Evolutionary conservation across 2,329 filamentous ascomycete species (phyloP).

Genomic region (Venturia effusa): DNA sequence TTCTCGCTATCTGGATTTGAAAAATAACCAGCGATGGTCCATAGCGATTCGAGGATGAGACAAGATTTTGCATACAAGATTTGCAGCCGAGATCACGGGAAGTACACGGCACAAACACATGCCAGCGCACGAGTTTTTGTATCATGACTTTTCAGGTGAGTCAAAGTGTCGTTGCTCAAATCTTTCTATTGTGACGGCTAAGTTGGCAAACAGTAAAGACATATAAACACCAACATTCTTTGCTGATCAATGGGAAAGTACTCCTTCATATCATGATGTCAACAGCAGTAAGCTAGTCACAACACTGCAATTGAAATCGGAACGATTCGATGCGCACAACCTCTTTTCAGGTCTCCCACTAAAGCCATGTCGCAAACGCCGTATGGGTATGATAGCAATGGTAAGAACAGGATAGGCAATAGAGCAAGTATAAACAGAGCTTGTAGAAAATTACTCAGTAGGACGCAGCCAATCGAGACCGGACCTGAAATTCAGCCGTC

Average conservation of each 20-base stretch:
- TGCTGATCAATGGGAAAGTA: not conserved
- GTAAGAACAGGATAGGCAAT: not conserved
- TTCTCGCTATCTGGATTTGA: too few species aligned
- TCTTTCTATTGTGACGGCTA: not conserved
- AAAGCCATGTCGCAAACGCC: not conserved
- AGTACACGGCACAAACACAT: not conserved
- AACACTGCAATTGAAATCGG: not conserved
- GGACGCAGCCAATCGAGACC: not conserved
- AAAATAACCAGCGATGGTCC: too few species aligned
- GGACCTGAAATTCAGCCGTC: not conserved
- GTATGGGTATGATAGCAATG: not conserved
- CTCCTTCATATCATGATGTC: not conserved
- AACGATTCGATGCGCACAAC: not conserved
- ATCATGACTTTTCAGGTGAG: not conserved
- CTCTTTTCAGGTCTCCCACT: not conserved
- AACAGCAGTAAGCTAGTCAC: not conserved
- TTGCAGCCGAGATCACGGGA: not conserved
- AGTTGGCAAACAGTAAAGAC: not conserved
- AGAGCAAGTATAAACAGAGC: not conserved
- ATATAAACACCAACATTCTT: not conserved
- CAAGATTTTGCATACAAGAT: too few species aligned
- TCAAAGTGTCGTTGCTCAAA: not conserved
- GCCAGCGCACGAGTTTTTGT: not conserved
- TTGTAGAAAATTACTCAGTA: not conserved
- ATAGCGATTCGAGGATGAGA: too few species aligned